Conservation (phyloP, 306 rosid species). For the Carpinus fangiana region DNA sequence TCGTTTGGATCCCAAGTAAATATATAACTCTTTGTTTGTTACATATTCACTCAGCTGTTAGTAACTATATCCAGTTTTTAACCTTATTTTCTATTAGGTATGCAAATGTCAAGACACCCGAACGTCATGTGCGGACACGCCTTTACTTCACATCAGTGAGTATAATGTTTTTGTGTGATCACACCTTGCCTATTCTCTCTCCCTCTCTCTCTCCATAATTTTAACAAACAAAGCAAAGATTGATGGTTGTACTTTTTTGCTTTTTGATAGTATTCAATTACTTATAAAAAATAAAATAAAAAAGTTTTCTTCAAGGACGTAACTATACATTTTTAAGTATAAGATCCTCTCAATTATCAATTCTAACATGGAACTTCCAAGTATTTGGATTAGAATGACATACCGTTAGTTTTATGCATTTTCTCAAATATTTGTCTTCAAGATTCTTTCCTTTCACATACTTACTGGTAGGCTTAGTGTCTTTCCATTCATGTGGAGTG, state of each 20-base stretch:
- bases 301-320: background rate
- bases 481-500: background rate
- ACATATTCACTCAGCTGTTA: conserved; percentile 3
- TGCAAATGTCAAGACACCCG: conserved; percentile 97
- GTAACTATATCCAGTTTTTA: conserved; percentile 14
- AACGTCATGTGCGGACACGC: conserved; percentile 96
- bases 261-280: no score
- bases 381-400: conserved; percentile 14
- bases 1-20: conserved; percentile 95
- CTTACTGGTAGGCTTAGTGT: background rate
- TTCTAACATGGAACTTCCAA: background rate
- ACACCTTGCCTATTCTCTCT: background rate
- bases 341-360: background rate
- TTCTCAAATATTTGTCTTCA: background rate
- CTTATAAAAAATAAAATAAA: no score
- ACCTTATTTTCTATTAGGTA: conserved; percentile 57
- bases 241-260: no score
- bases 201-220: background rate
- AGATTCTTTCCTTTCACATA: conserved; percentile 11
- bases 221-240: background rate
- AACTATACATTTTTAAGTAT: background rate
- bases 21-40: conserved; percentile 17
- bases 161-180: conserved; percentile 24
- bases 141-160: conserved; percentile 97
- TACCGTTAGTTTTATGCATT: background rate